phyloP scores from a whole-genome alignment of 192 early-diverging fungal species.

The Helicostylum pulchrum region DNA sequence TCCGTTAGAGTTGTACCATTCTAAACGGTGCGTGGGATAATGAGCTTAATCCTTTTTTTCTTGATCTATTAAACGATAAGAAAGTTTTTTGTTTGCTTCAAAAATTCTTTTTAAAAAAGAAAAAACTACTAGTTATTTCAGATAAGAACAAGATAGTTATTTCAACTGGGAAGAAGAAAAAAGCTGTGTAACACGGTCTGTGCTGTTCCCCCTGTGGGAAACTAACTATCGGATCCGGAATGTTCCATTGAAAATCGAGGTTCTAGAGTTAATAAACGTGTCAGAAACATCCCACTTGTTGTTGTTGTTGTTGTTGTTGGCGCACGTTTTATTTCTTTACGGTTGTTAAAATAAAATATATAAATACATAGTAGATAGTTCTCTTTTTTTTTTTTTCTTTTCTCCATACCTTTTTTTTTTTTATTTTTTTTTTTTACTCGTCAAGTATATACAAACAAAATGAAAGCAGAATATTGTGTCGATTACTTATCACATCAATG shows the following conservation, averaged over 20 bases:
- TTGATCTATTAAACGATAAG: too few species aligned
- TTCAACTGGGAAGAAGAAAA: too few species aligned
- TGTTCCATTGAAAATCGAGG: background rate
- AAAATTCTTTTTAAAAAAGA: too few species aligned
- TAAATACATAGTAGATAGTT: background rate
- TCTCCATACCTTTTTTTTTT: constrained; percentile 1
- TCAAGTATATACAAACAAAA: constrained; percentile 2
- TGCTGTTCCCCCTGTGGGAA: constrained; percentile 9
- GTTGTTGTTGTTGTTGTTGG: too few species aligned
- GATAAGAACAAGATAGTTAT: too few species aligned
- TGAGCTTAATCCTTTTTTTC: too few species aligned
- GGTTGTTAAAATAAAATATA: background rate
- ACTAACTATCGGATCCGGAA: background rate
- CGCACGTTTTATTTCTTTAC: background rate
- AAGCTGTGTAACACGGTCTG: constrained; percentile 12
- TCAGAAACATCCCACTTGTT: background rate
- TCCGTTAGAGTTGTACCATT: too few species aligned
- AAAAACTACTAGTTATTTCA: too few species aligned
- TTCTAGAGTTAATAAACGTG: background rate
- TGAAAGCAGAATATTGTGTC: constrained; percentile 26
- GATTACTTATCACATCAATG: constrained; percentile 35
- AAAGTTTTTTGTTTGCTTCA: too few species aligned
- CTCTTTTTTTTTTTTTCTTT: background rate
- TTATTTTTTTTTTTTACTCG: too few species aligned
- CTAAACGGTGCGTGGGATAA: too few species aligned